Evolutionary conservation across 768 basidiomycete genomes (phyloP).

Genomic region (Boletellus ananas): DNA sequence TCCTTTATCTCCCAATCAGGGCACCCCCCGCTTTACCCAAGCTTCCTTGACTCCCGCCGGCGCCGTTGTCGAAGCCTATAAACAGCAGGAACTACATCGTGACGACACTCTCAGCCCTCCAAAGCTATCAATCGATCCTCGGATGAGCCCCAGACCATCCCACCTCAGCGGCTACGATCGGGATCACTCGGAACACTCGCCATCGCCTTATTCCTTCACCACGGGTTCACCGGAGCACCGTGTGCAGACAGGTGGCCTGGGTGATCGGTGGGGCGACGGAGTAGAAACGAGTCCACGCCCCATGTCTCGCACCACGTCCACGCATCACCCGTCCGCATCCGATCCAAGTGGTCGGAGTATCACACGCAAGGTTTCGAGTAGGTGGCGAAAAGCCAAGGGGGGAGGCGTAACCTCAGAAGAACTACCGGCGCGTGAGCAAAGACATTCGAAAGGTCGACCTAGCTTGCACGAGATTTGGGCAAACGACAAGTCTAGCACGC

Average conservation of each 20-base stretch:
- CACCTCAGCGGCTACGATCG: slow-evolving; percentile 10
- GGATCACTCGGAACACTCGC: slow-evolving; percentile 13
- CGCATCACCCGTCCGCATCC: slow-evolving; percentile 7
- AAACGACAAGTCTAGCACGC: slow-evolving; percentile 4
- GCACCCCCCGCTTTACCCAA: background rate
- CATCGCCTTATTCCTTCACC: slow-evolving; percentile 54
- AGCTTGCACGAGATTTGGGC: slow-evolving; percentile 35
- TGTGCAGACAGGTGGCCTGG: slow-evolving; percentile 40
- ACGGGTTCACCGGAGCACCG: slow-evolving; percentile 47
- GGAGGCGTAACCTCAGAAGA: slow-evolving; percentile 19
- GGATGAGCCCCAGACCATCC: slow-evolving; percentile 9
- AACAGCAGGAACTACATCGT: slow-evolving; percentile 36
- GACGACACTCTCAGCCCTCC: slow-evolving; percentile 5
- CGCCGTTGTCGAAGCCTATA: slow-evolving; percentile 46
- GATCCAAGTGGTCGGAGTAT: slow-evolving; percentile 22
- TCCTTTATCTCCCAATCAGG: background rate
- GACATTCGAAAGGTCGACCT: slow-evolving; percentile 21
- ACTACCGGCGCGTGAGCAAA: slow-evolving; percentile 15
- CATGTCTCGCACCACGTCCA: background rate
- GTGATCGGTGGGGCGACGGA: slow-evolving; percentile 28
- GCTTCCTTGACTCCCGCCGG: slow-evolving; percentile 38
- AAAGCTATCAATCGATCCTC: slow-evolving; percentile 28
- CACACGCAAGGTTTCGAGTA: slow-evolving; percentile 35
- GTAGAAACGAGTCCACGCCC: slow-evolving; percentile 3
- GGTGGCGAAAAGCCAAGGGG: slow-evolving; percentile 28